Evolutionary conservation across 164 flowering plant genomes (phyloP), one percentile per base, ranked within the genome.

Genomic region (Vitis rupestris): DNA sequence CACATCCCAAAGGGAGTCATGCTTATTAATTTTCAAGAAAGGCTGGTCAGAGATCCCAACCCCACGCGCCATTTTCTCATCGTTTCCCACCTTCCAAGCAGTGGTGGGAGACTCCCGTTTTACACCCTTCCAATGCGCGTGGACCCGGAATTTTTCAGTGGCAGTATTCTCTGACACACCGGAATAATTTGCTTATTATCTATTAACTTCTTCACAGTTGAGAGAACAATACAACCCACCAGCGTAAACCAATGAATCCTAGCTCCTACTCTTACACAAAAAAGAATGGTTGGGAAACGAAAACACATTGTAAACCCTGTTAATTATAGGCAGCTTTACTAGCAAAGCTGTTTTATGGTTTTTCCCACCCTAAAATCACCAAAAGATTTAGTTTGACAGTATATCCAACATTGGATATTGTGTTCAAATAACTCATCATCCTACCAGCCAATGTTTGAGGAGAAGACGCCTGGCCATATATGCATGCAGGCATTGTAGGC

Each of bases 1-100:
- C 75, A 63, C 71, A 55, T 73, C 75, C 12, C 58, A 48, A 61
- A 53, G 63, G 57, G 55, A 49, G 59, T 67, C 67, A 67, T 62
- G 71, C 62, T 67, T 65, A 48, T 56, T 5, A 44, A 62, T 10
- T 48, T 51, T 59, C 44, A 37, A 37, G 44, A 60, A 68, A 23
- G 23, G 49, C 71, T 50, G 27, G 67, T 10, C 67, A 64, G 56
- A 0, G 13, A 10, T 2, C 44, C 44, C 44, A 37, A 37, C 44
- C 44, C 44, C 44, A 37, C 44, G 2, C 44, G 6, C 44, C 4
- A 37, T 37, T 37, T 37, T 37, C 44, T 6, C 44, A 4, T 6
- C 7, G 44, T 37, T 37, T 37, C 44, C 44, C 44, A 37, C 44
- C 44, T 37, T 37, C 44, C 44, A 37, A 4, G 44, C 44, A 37